Percentiles rank a stretch among this genome's conserved stretches.
Evolutionary conservation across 169 alveolate genomes (phyloP).

Genomic region (Plasmodium ovale): DNA sequence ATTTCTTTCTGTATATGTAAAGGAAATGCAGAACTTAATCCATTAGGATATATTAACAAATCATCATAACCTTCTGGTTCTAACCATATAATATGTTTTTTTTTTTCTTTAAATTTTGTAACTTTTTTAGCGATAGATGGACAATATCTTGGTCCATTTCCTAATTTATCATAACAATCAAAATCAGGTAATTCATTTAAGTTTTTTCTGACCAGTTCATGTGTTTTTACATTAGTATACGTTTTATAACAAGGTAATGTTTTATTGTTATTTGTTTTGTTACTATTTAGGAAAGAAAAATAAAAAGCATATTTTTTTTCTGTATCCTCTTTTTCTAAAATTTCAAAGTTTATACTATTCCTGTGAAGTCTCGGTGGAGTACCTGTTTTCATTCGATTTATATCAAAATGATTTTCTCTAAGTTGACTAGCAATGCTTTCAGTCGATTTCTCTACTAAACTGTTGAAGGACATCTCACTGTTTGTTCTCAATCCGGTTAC

Average conservation of each 20-base stretch:
- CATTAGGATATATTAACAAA: slow-evolving; percentile 91
- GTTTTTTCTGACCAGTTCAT: slow-evolving; percentile 82
- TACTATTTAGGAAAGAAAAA: slow-evolving; percentile 87
- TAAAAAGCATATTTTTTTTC: slow-evolving; percentile 87
- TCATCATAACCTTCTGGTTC: slow-evolving; percentile 93
- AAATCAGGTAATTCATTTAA: slow-evolving; percentile 84
- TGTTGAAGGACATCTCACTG: slow-evolving; percentile 4
- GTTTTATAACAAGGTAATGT: slow-evolving; percentile 88
- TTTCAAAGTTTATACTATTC: slow-evolving; percentile 85
- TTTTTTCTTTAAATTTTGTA: slow-evolving; percentile 84
- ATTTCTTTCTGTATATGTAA: slow-evolving; percentile 84
- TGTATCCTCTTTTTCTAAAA: slow-evolving; percentile 86
- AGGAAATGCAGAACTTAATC: slow-evolving; percentile 92
- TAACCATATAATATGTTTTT: slow-evolving; percentile 92
- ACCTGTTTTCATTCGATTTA: slow-evolving; percentile 86
- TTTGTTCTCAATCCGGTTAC: background rate
- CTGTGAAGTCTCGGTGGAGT: slow-evolving; percentile 93
- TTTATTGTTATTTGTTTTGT: slow-evolving; percentile 52
- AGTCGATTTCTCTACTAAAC: slow-evolving; percentile 35
- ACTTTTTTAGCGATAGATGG: slow-evolving; percentile 92
- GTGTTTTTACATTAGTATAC: slow-evolving; percentile 87
- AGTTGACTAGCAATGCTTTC: slow-evolving; percentile 42
- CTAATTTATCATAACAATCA: slow-evolving; percentile 86
- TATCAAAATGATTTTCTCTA: slow-evolving; percentile 74
- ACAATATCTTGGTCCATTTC: slow-evolving; percentile 95